Evolutionary conservation across 2,329 filamentous ascomycete genomes (phyloP).

Genomic region (Trichoderma sp.): DNA sequence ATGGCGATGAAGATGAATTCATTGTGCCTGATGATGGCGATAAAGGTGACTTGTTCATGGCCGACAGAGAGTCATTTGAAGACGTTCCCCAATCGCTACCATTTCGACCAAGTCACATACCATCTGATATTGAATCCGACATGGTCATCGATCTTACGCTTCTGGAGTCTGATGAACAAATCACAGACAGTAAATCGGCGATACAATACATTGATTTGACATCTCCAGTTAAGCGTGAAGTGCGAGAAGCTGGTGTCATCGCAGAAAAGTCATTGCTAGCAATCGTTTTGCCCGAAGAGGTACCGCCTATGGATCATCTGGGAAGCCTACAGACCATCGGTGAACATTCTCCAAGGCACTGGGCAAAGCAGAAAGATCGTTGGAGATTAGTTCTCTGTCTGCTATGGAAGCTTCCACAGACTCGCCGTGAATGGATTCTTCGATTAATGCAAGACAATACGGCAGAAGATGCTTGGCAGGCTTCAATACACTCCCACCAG

Average conservation of each 20-base stretch:
- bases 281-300: background rate
- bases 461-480: slow-evolving; percentile 25
- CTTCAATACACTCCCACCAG: background rate
- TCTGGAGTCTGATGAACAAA: slow-evolving; percentile 21
- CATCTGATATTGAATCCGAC: slow-evolving; percentile 26
- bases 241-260: background rate
- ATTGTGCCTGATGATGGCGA: background rate
- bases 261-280: background rate
- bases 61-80: background rate
- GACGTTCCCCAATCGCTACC: background rate
- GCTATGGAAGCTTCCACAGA: slow-evolving; percentile 32
- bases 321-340: slow-evolving; percentile 26
- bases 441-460: slow-evolving; percentile 24
- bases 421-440: slow-evolving; percentile 31
- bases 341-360: slow-evolving; percentile 23
- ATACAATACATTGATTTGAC: slow-evolving; percentile 30
- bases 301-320: slow-evolving; percentile 27
- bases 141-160: slow-evolving; percentile 34
- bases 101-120: background rate
- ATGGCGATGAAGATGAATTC: slow-evolving; percentile 19
- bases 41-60: background rate
- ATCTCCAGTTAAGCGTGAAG: slow-evolving; percentile 24
- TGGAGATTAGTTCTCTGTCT: slow-evolving; percentile 33
- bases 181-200: background rate
- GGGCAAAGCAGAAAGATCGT: slow-evolving; percentile 30